Conservation (phyloP, 129 eudicot genomes). For the Artemisia annua region DNA sequence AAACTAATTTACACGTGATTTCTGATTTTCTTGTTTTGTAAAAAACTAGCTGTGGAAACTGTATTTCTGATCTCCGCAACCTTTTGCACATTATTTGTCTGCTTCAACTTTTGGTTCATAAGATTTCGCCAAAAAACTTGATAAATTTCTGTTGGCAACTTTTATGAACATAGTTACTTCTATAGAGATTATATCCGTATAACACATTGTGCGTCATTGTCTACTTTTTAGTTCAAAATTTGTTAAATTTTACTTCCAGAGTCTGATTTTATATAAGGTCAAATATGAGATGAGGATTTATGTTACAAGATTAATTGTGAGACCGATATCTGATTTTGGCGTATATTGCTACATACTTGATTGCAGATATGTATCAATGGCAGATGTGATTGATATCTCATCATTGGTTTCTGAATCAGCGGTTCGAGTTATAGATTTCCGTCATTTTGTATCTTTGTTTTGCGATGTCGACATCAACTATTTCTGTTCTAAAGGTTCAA, state of each 20-base stretch:
- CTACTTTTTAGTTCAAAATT: neutral
- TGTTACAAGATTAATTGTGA: neutral
- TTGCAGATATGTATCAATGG: conserved; percentile 91
- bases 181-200: no score
- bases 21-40: no score
- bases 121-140: no score
- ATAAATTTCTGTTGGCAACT: no score
- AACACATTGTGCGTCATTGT: no score
- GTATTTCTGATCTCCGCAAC: no score
- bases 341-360: conserved; percentile 14
- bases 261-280: neutral
- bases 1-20: no score
- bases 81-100: no score
- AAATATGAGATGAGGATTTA: neutral
- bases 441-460: conserved; percentile 63
- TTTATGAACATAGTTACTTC: no score
- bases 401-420: conserved; percentile 51
- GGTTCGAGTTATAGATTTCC: conserved; percentile 65
- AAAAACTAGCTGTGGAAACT: no score
- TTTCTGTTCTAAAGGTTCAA: conserved; percentile 47
- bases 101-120: no score
- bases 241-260: neutral
- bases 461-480: conserved; percentile 54
- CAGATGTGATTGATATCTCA: conserved; percentile 81
- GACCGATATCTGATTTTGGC: conserved; percentile 1